Evolutionary conservation across 768 basidiomycete species (phyloP).

Genomic region (Porphyrellus cyaneotinctus): DNA sequence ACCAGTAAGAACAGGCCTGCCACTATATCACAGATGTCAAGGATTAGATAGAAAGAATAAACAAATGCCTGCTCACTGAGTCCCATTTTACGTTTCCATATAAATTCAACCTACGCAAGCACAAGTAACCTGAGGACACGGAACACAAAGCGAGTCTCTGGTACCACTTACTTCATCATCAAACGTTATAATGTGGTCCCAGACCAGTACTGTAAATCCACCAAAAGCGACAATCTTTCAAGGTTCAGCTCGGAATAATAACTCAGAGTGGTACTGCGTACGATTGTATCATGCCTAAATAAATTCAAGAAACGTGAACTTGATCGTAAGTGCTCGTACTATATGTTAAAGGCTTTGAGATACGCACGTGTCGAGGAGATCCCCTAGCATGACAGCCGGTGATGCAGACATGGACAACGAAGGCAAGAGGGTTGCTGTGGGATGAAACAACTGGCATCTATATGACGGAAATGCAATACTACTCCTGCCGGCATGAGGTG

Average conservation of each 20-base stretch:
- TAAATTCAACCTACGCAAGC: conserved; percentile 31
- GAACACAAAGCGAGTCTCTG: not conserved
- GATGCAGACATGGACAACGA: conserved; percentile 3
- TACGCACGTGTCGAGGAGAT: not conserved
- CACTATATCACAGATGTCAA: conserved; percentile 18
- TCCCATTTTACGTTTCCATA: conserved; percentile 37
- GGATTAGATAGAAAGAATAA: not conserved
- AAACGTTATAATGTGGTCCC: conserved; percentile 42
- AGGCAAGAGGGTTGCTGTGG: not conserved
- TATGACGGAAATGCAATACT: not conserved
- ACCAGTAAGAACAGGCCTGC: conserved; percentile 37
- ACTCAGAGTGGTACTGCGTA: not conserved
- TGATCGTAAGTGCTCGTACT: too few relatives aligned
- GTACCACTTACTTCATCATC: conserved; percentile 32
- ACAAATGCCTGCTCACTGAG: conserved; percentile 24
- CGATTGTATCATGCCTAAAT: conserved; percentile 7
- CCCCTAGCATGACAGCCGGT: not conserved
- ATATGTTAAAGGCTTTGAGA: too few relatives aligned
- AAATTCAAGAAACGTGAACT: not conserved
- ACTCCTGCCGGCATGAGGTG: not conserved
- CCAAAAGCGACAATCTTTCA: conserved; percentile 49
- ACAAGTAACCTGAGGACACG: not conserved
- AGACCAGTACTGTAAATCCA: conserved; percentile 48
- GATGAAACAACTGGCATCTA: too few relatives aligned
- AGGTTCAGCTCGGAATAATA: not conserved